phyloP scores from a whole-genome alignment of 148 eudicot genomes.

The Silene conica region DNA sequence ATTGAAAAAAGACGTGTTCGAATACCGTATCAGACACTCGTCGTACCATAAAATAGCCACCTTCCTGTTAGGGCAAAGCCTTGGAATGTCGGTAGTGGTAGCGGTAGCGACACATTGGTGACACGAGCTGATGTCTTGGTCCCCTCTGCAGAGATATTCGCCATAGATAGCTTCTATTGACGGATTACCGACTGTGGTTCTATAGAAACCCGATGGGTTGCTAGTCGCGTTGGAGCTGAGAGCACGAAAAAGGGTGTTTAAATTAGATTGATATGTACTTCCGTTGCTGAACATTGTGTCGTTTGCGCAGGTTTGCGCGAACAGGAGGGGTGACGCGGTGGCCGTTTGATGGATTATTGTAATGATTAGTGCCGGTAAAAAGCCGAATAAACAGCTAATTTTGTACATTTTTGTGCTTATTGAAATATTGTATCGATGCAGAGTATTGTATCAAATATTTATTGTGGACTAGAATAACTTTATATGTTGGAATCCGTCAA shows the following conservation, averaged over 20 bases:
- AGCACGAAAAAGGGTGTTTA: constrained; percentile 32
- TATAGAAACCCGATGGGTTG: constrained; percentile 31
- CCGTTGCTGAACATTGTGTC: constrained; percentile 23
- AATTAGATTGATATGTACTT: constrained; percentile 32
- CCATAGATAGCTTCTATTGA: constrained; percentile 8
- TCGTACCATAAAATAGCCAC: too few relatives aligned
- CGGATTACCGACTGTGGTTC: constrained; percentile 18
- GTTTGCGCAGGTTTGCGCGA: background rate
- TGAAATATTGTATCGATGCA: too few relatives aligned
- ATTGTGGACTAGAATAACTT: too few relatives aligned
- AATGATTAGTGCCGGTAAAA: background rate
- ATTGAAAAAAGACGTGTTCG: too few relatives aligned
- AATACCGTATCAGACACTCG: too few relatives aligned
- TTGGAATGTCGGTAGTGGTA: constrained; percentile 7
- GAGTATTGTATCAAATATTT: background rate
- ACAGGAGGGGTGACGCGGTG: background rate
- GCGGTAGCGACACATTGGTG: constrained; percentile 14
- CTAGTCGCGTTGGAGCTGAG: constrained; percentile 28
- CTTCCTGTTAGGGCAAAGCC: background rate
- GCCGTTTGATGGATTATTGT: background rate
- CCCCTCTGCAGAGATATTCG: constrained; percentile 27
- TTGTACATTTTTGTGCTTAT: background rate
- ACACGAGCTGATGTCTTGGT: constrained; percentile 5
- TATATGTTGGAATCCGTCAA: too few relatives aligned
- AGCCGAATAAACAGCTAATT: background rate